Evolutionary conservation across 2,329 filamentous ascomycete genomes (phyloP).

Genomic region (Scleromitrula shiraiana): DNA sequence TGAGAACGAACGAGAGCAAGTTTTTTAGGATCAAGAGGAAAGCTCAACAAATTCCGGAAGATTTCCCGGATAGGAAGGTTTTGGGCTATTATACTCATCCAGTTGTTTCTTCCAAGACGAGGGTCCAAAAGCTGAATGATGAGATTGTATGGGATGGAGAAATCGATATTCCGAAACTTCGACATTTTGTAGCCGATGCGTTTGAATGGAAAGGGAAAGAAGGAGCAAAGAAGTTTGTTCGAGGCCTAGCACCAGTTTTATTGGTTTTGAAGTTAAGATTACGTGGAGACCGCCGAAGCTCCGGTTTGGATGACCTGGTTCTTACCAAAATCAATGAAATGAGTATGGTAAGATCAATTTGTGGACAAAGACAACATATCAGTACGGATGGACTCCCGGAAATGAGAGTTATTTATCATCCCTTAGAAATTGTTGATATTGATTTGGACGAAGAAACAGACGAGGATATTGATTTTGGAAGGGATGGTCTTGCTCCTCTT

Average conservation of each 20-base stretch:
- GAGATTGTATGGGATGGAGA: conserved; percentile 53
- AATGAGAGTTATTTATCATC: conserved; percentile 69
- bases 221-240: conserved; percentile 79
- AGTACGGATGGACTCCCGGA: conserved; percentile 70
- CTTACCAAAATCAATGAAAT: conserved; percentile 39
- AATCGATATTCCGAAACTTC: conserved; percentile 58
- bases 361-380: conserved; percentile 59
- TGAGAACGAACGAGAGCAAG: conserved; percentile 75
- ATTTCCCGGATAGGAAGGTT: conserved; percentile 73
- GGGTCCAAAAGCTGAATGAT: conserved; percentile 45
- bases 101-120: conserved; percentile 58
- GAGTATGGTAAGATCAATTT: conserved; percentile 56
- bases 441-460: conserved; percentile 67
- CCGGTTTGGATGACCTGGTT: conserved; percentile 29
- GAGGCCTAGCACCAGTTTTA: conserved; percentile 69
- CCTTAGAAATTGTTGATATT: conserved; percentile 67
- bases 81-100: conserved; percentile 85
- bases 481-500: conserved; percentile 46
- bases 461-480: conserved; percentile 33
- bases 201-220: conserved; percentile 79
- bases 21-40: conserved; percentile 73
- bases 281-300: conserved; percentile 33
- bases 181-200: conserved; percentile 66
- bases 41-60: conserved; percentile 64
- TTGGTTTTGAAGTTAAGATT: conserved; percentile 52